These are phyloP conservation scores for Penicillium sp. DNA, from an alignment of 2,329 filamentous ascomycete species.

Conservation along the genomic window DNA sequence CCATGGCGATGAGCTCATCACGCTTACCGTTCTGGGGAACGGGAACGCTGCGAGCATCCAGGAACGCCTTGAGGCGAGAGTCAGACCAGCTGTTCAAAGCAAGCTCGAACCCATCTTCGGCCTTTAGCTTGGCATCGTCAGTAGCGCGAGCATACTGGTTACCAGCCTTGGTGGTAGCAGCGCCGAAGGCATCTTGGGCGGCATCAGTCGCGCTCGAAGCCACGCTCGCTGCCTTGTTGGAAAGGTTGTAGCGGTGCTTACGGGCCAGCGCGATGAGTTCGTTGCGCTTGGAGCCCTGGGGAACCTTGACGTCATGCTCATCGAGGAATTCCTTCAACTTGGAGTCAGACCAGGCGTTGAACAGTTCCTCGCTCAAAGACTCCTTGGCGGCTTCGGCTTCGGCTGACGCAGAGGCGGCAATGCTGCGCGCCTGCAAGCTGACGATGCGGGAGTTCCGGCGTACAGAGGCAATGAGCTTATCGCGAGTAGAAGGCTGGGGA, in stretches of 20 bases:
- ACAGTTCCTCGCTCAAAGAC: slow-evolving; percentile 77
- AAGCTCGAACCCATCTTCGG: slow-evolving; percentile 67
- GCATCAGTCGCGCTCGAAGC: slow-evolving; percentile 56
- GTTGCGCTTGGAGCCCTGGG: slow-evolving; percentile 87
- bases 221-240: slow-evolving; percentile 25
- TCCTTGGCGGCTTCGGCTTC: slow-evolving; percentile 71
- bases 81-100: slow-evolving; percentile 69
- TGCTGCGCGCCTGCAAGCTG: slow-evolving; percentile 66
- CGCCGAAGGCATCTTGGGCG: slow-evolving; percentile 58
- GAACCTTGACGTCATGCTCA: slow-evolving; percentile 85
- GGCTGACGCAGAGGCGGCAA: slow-evolving; percentile 62
- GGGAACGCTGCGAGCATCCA: slow-evolving; percentile 75
- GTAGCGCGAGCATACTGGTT: slow-evolving; percentile 79
- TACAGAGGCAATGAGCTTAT: slow-evolving; percentile 84
- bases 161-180: slow-evolving; percentile 72
- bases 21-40: slow-evolving; percentile 71
- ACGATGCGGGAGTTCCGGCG: slow-evolving; percentile 87
- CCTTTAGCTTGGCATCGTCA: slow-evolving; percentile 63
- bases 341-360: slow-evolving; percentile 87
- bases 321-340: slow-evolving; percentile 91
- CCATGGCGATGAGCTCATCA: slow-evolving; percentile 72
- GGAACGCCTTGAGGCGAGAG: slow-evolving; percentile 73
- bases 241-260: slow-evolving; percentile 73
- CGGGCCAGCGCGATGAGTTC: slow-evolving; percentile 88
- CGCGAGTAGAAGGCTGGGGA: slow-evolving; percentile 80